Evolutionary conservation across 2,329 filamentous ascomycete species (phyloP).

Genomic region (Cladophialophora carrionii): DNA sequence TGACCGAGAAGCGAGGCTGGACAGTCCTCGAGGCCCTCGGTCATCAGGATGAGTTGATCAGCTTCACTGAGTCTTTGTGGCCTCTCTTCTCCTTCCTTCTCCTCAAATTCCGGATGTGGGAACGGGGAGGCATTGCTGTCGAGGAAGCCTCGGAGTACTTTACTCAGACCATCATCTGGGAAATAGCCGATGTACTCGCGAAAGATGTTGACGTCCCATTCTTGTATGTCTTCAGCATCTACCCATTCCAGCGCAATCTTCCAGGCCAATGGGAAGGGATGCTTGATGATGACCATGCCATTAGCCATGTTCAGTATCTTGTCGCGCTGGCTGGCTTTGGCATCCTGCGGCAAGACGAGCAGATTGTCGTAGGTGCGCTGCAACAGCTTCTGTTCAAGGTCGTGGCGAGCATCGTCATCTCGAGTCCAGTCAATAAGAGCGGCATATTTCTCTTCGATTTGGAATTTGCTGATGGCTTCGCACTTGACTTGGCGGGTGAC

Average conservation of each 20-base stretch:
- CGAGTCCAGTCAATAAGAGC: conserved; percentile 86
- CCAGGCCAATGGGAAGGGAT: conserved; percentile 89
- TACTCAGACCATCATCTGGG: conserved; percentile 77
- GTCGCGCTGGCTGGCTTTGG: conserved; percentile 71
- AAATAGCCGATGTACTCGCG: conserved; percentile 82
- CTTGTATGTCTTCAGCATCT: conserved; percentile 72
- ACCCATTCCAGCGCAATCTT: conserved; percentile 87
- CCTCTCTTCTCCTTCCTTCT: conserved; percentile 55
- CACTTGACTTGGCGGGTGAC: conserved; percentile 85
- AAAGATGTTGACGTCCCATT: conserved; percentile 77
- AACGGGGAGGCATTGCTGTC: conserved; percentile 85
- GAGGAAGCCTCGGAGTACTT: conserved; percentile 79
- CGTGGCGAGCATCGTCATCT: conserved; percentile 80
- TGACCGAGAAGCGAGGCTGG: conserved; percentile 78
- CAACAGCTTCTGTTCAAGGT: conserved; percentile 88
- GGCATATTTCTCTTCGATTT: conserved; percentile 77
- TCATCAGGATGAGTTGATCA: conserved; percentile 80
- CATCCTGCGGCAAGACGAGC: conserved; percentile 65
- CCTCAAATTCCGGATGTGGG: conserved; percentile 50
- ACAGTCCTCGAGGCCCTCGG: conserved; percentile 66
- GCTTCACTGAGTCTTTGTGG: conserved; percentile 66
- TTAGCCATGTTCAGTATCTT: conserved; percentile 76
- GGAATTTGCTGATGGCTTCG: conserved; percentile 76
- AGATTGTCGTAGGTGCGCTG: conserved; percentile 79
- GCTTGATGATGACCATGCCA: conserved; percentile 95